Base-by-base conservation (phyloP, 257 asterid genomes). In the Nicotiana noctiflora region DNA sequence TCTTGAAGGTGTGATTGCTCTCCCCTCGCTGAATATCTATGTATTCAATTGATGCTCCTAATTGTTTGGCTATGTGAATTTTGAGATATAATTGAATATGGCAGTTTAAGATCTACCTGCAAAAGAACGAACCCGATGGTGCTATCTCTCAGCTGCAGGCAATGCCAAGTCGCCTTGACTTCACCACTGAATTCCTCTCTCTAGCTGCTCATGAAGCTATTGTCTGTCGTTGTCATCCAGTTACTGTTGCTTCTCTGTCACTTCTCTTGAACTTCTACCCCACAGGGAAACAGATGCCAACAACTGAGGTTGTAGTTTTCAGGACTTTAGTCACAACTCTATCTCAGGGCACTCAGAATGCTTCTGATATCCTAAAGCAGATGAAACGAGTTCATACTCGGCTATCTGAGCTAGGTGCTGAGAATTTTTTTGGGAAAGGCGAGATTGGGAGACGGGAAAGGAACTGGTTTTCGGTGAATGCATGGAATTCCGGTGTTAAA, bases 201-300 rank as follows among this genome's bases (percentile, higher is more conserved):
- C 94, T 96, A 79, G 74, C 97, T 34, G 99, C 98, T 80, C 99
- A 94, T 67, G 99, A 96, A 88, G 94, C 99, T 61, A 87, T 94
- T 74, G 94, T 97, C 68, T 91, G 93, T 85, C 86, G 84, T 79
- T 89, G 97, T 67, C 83, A 91, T 82, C 90, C 95, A 10, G 97
- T 96, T 40, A 94, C 98, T 19, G 79, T 86, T 66, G 93, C 97
- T 85, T 90, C 97, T 79, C 90, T 96, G 25, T 86, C 94, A 83
- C 91, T 84, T 79, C 93, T 96, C 79, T 84, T 96, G 67, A 86
- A 86, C 66, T 91, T 91, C 68, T 92, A 89, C 86, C 81, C 90
- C 76, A 86, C 88, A 8, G 96, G 96, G 75, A 91, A 90, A 87
- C 86, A 88, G 80, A 90, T 92, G 93, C 92, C 92, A 72, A 87